These are phyloP conservation scores for Malbranchea cinnamomea DNA, from an alignment of 2,329 filamentous ascomycete genomes.

Conservation along the genomic window DNA sequence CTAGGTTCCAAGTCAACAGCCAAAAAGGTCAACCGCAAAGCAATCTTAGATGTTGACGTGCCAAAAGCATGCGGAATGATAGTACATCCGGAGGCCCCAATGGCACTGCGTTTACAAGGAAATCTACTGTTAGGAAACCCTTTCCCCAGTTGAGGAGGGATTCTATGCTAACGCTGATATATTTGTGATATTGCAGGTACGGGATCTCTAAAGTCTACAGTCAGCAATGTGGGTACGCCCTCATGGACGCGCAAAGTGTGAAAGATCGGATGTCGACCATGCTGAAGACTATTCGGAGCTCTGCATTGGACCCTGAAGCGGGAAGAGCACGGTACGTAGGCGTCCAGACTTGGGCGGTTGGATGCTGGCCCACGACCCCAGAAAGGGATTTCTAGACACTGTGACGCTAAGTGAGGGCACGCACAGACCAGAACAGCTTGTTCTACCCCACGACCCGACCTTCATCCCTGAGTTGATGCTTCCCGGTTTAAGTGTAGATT, in stretches of 20 bases:
- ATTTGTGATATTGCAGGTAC: constrained; percentile 5
- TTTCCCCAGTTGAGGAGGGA: constrained; percentile 8
- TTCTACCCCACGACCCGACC: constrained; percentile 66
- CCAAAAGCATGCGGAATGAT: constrained; percentile 81
- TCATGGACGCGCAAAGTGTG: constrained; percentile 62
- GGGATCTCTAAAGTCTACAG: constrained; percentile 53
- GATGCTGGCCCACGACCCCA: not conserved
- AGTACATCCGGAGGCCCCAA: constrained; percentile 65
- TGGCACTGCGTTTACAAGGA: constrained; percentile 79
- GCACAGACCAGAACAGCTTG: constrained; percentile 57
- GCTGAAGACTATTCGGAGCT: constrained; percentile 41
- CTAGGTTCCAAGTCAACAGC: constrained; percentile 57
- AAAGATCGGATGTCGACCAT: constrained; percentile 59
- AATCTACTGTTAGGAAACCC: constrained; percentile 52
- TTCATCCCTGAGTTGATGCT: constrained; percentile 56
- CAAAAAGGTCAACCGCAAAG: constrained; percentile 65
- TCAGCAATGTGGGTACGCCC: constrained; percentile 76
- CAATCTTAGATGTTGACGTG: constrained; percentile 78
- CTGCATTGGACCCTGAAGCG: constrained; percentile 53
- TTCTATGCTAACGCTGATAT: constrained; percentile 1
- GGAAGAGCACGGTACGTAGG: constrained; percentile 54
- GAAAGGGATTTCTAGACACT: too few relatives aligned
- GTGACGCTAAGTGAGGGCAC: not conserved
- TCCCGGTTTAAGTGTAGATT: constrained; percentile 42
- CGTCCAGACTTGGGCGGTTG: not conserved